A percentile compares a stretch with the other conserved stretches of the same genome.
Evolutionary conservation across 495 filamentous ascomycete genomes (phyloP).

Genomic region (Penicillium atrosanguineum): DNA sequence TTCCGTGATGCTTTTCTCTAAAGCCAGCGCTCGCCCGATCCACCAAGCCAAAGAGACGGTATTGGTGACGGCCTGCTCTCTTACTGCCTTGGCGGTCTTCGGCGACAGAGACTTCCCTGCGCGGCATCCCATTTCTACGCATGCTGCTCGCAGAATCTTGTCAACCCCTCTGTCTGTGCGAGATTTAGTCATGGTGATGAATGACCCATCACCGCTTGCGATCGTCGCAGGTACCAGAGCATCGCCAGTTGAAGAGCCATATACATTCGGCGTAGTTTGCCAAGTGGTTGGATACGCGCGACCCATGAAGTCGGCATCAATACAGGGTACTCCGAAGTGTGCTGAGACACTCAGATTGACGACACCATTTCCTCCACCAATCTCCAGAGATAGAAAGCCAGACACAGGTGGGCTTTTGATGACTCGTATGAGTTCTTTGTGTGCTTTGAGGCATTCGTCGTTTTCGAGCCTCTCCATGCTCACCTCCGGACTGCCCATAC

Average conservation of each 20-base stretch:
- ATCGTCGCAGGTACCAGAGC: constrained; percentile 34
- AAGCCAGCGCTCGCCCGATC: constrained; percentile 49
- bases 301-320: constrained; percentile 41
- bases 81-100: constrained; percentile 24
- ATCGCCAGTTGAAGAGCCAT: constrained; percentile 24
- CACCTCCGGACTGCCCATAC: constrained; percentile 29
- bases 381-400: constrained; percentile 32
- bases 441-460: constrained; percentile 29
- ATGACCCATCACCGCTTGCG: constrained; percentile 5
- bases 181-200: constrained; percentile 35
- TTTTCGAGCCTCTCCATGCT: constrained; percentile 32
- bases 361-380: constrained; percentile 40
- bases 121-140: constrained; percentile 33
- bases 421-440: constrained; percentile 30
- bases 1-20: constrained; percentile 43
- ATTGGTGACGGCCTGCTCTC: constrained; percentile 32
- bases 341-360: constrained; percentile 28
- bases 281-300: constrained; percentile 34
- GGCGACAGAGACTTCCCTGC: constrained; percentile 32
- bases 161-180: constrained; percentile 34
- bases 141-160: constrained; percentile 28
- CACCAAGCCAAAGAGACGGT: constrained; percentile 44
- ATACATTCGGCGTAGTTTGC: constrained; percentile 32
- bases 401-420: constrained; percentile 23
- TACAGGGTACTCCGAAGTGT: constrained; percentile 25